phyloP scores from a whole-genome alignment of 345 rosid genomes.

The Draba incana region DNA sequence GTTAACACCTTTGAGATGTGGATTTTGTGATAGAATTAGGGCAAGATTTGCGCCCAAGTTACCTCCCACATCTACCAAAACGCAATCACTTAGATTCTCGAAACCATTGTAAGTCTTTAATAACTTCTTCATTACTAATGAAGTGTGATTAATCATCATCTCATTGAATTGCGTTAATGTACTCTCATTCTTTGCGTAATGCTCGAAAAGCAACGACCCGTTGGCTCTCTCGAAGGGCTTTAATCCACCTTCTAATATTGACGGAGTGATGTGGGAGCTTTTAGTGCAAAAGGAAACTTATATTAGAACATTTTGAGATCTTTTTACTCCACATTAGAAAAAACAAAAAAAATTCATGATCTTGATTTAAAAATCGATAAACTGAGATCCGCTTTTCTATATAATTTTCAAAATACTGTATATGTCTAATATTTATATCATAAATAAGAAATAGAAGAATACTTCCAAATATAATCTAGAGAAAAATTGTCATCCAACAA shows the following conservation, averaged over 20 bases:
- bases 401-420: too few species aligned
- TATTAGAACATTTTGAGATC: not conserved
- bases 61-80: constrained; percentile 32
- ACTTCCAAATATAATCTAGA: too few species aligned
- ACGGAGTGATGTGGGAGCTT: constrained; percentile 22
- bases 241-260: constrained; percentile 29
- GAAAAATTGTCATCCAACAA: too few species aligned
- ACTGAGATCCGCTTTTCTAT: too few species aligned
- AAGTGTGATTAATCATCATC: constrained; percentile 12
- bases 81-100: not conserved
- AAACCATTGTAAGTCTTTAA: constrained; percentile 23
- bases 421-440: too few species aligned
- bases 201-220: not conserved
- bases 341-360: too few species aligned
- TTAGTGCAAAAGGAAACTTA: constrained; percentile 3
- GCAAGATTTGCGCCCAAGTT: constrained; percentile 13
- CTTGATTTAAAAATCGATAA: too few species aligned
- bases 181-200: not conserved
- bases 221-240: not conserved
- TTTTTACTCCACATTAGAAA: too few species aligned
- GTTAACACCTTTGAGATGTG: constrained; percentile 14
- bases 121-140: constrained; percentile 30
- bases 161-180: not conserved
- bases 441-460: too few species aligned
- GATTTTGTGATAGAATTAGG: constrained; percentile 8